phyloP scores from a whole-genome alignment of 192 early-diverging fungal genomes.

The Chytriomyces confervae region DNA sequence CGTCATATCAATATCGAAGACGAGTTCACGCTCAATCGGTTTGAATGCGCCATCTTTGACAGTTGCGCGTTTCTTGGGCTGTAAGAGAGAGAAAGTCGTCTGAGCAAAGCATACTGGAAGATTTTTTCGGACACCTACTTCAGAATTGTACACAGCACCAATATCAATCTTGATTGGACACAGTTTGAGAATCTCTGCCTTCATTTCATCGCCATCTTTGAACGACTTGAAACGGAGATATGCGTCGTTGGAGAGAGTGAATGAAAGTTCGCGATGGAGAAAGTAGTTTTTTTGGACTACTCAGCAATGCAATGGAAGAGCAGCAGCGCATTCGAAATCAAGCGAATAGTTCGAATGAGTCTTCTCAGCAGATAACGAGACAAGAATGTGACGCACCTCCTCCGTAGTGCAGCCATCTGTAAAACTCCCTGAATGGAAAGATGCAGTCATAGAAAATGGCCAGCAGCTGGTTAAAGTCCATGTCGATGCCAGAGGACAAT shows the following conservation, averaged over 20 bases:
- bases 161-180: constrained; percentile 94
- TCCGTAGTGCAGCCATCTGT: constrained; percentile 86
- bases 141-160: constrained; percentile 90
- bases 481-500: neutral
- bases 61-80: constrained; percentile 86
- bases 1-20: constrained; percentile 99
- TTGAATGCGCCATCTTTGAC: constrained; percentile 73
- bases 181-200: constrained; percentile 73
- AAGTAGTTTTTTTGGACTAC: constrained; percentile 73
- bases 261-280: constrained; percentile 90
- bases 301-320: constrained; percentile 14
- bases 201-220: constrained; percentile 70
- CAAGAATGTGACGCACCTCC: constrained; percentile 47
- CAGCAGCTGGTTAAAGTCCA: constrained; percentile 17
- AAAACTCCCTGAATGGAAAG: constrained; percentile 85
- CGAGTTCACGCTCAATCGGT: constrained; percentile 85
- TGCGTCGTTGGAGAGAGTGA: constrained; percentile 77
- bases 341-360: too few species aligned
- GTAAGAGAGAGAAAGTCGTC: neutral
- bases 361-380: too few species aligned
- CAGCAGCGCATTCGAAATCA: neutral
- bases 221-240: constrained; percentile 94
- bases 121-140: constrained; percentile 43
- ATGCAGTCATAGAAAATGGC: constrained; percentile 79
- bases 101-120: neutral